phyloP scores from a whole-genome alignment of 495 filamentous ascomycete species.

The Trichocladium uniseriatum region DNA sequence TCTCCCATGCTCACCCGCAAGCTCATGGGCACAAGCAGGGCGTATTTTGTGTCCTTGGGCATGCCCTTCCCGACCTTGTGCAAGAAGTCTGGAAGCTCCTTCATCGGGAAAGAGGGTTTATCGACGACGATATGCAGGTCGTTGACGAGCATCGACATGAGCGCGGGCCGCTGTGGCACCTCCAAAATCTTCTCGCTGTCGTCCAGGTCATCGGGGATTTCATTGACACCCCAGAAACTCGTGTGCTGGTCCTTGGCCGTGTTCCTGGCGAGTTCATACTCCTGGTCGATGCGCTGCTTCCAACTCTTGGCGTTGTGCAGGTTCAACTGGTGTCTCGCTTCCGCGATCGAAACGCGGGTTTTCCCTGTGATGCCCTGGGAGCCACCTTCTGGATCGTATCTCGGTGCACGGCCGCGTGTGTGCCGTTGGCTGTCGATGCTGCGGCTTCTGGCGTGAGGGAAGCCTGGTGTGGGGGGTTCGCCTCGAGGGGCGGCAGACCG shows the following conservation, averaged over 20 bases:
- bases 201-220: constrained; percentile 68
- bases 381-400: constrained; percentile 71
- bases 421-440: constrained; percentile 40
- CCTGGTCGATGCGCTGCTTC: constrained; percentile 82
- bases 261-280: constrained; percentile 56
- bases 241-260: constrained; percentile 71
- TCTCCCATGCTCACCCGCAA: constrained; percentile 89
- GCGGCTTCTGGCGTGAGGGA: constrained; percentile 35
- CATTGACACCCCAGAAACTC: constrained; percentile 74
- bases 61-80: constrained; percentile 90
- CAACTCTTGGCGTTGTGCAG: constrained; percentile 79
- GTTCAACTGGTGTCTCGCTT: constrained; percentile 66
- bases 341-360: constrained; percentile 58
- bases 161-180: constrained; percentile 73
- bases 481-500: constrained; percentile 42
- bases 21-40: constrained; percentile 79
- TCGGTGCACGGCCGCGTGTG: constrained; percentile 29
- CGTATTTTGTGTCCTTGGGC: constrained; percentile 81
- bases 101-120: constrained; percentile 82
- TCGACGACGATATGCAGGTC: constrained; percentile 82
- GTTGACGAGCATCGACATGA: constrained; percentile 71
- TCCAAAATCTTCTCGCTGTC: constrained; percentile 80
- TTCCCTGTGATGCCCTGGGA: constrained; percentile 55
- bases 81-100: constrained; percentile 72
- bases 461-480: constrained; percentile 25